A percentile compares a stretch with the other conserved stretches of the same genome.
Conservation (phyloP, 2,329 filamentous ascomycete species). For the Rhynchosporium agropyri region DNA sequence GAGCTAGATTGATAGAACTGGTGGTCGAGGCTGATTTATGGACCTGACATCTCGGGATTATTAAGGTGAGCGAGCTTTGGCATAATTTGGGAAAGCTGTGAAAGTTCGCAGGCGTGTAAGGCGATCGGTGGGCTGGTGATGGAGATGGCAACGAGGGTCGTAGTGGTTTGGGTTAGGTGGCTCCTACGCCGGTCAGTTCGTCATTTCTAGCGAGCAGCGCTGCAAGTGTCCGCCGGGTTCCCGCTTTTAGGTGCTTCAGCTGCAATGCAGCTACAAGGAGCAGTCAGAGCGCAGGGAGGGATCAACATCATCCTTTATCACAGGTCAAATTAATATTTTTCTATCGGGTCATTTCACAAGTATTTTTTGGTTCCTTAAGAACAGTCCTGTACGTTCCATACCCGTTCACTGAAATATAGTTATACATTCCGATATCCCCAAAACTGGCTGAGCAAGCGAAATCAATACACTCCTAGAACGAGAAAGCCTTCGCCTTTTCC, state of each 20-base stretch:
- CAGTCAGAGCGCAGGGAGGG: neutral
- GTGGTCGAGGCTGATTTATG: constrained; percentile 2
- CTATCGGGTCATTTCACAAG: neutral
- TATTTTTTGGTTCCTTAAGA: neutral
- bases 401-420: neutral
- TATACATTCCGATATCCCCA: neutral
- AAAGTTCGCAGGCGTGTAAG: neutral
- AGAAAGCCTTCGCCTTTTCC: constrained; percentile 17
- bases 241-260: constrained; percentile 14
- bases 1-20: constrained; percentile 23
- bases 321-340: neutral
- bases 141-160: neutral
- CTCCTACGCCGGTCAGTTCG: constrained; percentile 15
- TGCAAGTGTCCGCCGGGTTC: constrained; percentile 2
- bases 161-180: constrained; percentile 21
- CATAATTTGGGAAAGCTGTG: neutral
- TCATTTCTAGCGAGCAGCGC: constrained; percentile 17
- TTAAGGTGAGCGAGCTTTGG: neutral
- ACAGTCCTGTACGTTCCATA: neutral
- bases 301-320: neutral
- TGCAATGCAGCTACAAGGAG: neutral
- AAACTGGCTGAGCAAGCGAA: neutral
- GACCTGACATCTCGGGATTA: neutral
- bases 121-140: constrained; percentile 3
- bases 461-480: constrained; percentile 4